These are phyloP conservation scores for Physcomitrium patens DNA, from an alignment of 225 moss, liverwort and hornwort species.

Conservation along the genomic window DNA sequence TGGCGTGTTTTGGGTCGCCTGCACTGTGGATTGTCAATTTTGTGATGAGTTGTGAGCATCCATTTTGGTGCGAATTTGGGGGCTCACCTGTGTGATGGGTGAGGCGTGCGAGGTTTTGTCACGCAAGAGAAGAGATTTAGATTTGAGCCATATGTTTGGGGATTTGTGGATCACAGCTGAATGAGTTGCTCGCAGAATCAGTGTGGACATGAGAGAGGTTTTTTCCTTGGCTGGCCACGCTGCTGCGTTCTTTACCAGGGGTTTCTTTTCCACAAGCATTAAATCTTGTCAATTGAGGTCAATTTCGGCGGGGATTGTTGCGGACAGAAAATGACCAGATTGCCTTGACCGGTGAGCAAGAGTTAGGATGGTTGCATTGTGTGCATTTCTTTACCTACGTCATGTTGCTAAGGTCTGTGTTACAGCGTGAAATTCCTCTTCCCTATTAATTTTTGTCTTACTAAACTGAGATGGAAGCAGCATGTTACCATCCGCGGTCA, in stretches of 20 bases:
- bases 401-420: not conserved
- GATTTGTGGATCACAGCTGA: not conserved
- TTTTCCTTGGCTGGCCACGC: not conserved
- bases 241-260: not conserved
- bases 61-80: not conserved
- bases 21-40: not conserved
- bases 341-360: conserved; percentile 16
- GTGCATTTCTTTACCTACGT: not conserved
- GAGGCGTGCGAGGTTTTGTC: not conserved
- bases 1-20: not conserved
- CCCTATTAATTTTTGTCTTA: not conserved
- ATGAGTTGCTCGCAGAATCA: not conserved
- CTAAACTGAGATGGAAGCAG: not conserved
- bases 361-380: not conserved
- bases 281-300: not conserved
- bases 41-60: not conserved
- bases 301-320: not conserved
- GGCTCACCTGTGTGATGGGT: not conserved
- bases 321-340: not conserved
- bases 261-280: conserved; percentile 1
- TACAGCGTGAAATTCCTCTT: not conserved
- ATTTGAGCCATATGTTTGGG: not conserved
- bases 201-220: not conserved
- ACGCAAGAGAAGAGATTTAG: not conserved
- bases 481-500: not conserved